A percentile compares a stretch with the other conserved stretches of the same genome.
Evolutionary conservation across 2,329 filamentous ascomycete genomes (phyloP).

Genomic region (Phaeosphaeriaceae sp.): DNA sequence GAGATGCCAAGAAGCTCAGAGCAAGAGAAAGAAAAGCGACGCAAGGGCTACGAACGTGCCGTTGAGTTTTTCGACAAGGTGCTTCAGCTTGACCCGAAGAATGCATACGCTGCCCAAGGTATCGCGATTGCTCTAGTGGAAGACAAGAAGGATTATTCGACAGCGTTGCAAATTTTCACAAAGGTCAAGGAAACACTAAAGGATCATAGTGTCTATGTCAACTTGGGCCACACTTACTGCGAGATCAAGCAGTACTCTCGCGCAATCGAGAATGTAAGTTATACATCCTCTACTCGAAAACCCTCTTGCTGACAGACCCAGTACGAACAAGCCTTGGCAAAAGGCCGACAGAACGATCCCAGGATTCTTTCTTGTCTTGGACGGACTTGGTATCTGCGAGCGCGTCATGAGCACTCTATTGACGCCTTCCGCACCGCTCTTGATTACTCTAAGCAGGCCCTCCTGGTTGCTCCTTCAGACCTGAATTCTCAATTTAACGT

Average conservation of each 20-base stretch:
- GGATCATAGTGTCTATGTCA: slow-evolving; percentile 87
- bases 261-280: slow-evolving; percentile 77
- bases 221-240: slow-evolving; percentile 89
- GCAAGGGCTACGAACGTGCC: slow-evolving; percentile 84
- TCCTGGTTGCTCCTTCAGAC: slow-evolving; percentile 79
- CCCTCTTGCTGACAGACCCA: slow-evolving; percentile 42
- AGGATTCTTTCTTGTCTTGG: slow-evolving; percentile 85
- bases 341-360: slow-evolving; percentile 78
- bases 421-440: slow-evolving; percentile 68
- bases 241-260: slow-evolving; percentile 90
- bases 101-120: slow-evolving; percentile 95
- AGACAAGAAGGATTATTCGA: slow-evolving; percentile 87
- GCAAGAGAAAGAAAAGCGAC: slow-evolving; percentile 87
- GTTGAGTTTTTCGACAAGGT: slow-evolving; percentile 99
- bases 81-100: slow-evolving; percentile 89
- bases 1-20: slow-evolving; percentile 95
- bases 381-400: slow-evolving; percentile 84
- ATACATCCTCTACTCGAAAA: neutral
- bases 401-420: slow-evolving; percentile 70
- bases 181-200: slow-evolving; percentile 90
- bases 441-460: slow-evolving; percentile 71
- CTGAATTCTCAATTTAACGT: slow-evolving; percentile 97
- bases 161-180: slow-evolving; percentile 84
- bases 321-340: slow-evolving; percentile 85
- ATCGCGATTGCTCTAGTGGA: slow-evolving; percentile 93